Conservation (phyloP, 1,284 basidiomycete genomes). For the Boletellus deceptivus region DNA sequence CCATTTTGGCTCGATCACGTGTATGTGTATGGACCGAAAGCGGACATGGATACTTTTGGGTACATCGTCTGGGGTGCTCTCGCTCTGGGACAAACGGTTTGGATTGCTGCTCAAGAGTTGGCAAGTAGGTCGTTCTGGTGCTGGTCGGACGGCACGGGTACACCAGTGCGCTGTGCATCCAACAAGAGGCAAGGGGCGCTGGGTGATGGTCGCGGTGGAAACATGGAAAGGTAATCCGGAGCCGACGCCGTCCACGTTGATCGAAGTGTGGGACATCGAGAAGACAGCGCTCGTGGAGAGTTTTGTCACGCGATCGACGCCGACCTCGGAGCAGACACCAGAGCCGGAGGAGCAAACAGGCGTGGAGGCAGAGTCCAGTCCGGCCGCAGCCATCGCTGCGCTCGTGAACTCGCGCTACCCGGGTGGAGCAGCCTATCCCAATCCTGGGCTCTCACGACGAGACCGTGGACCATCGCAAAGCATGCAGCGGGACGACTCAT, state of each 20-base stretch:
- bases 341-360: constrained; percentile 51
- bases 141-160: constrained; percentile 54
- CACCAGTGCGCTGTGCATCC: constrained; percentile 81
- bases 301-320: constrained; percentile 51
- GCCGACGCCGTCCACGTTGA: constrained; percentile 44
- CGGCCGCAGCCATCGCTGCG: constrained; percentile 65
- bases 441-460: constrained; percentile 22
- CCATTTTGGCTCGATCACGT: constrained; percentile 84
- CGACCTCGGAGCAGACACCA: constrained; percentile 43
- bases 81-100: constrained; percentile 94
- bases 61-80: constrained; percentile 79
- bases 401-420: constrained; percentile 48
- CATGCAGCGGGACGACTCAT: constrained; percentile 33
- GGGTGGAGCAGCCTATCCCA: constrained; percentile 29
- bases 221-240: constrained; percentile 43
- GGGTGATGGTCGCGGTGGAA: constrained; percentile 84
- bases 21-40: constrained; percentile 79
- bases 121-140: constrained; percentile 64
- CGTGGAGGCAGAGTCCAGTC: constrained; percentile 55
- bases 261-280: constrained; percentile 84
- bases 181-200: constrained; percentile 81
- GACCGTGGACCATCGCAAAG: constrained; percentile 29
- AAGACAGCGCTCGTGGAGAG: constrained; percentile 65
- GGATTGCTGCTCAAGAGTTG: constrained; percentile 87
- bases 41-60: constrained; percentile 87